Evolutionary conservation across 2,329 filamentous ascomycete genomes (phyloP).

Genomic region (Aspergillus texensis): DNA sequence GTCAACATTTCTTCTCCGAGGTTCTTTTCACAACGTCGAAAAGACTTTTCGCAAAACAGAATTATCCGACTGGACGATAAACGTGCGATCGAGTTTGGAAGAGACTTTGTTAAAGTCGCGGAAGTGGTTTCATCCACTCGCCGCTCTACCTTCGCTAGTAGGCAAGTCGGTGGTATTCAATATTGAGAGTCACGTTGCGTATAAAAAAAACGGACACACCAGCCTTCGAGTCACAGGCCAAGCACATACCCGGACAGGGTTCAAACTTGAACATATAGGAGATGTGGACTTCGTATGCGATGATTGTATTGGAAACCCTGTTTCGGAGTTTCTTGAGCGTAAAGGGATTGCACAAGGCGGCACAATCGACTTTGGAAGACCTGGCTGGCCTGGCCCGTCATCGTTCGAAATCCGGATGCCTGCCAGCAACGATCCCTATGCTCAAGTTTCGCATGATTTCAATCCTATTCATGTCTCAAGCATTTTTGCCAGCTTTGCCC

Average conservation of each 20-base stretch:
- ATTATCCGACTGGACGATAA: slow-evolving; percentile 11
- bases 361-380: slow-evolving; percentile 3
- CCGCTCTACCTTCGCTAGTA: slow-evolving; percentile 8
- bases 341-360: slow-evolving; percentile 8
- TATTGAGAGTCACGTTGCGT: slow-evolving; percentile 12
- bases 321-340: slow-evolving; percentile 21
- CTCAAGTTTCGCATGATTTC: slow-evolving; percentile 91
- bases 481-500: slow-evolving; percentile 92
- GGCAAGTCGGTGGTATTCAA: slow-evolving; percentile 15
- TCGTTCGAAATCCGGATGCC: slow-evolving; percentile 78
- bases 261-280: slow-evolving; percentile 4
- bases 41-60: slow-evolving; percentile 11
- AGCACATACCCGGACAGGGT: slow-evolving; percentile 4
- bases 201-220: background rate
- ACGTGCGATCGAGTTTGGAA: slow-evolving; percentile 11
- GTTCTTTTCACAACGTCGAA: background rate
- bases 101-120: slow-evolving; percentile 16
- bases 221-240: slow-evolving; percentile 15
- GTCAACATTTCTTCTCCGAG: slow-evolving; percentile 19
- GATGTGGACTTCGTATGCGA: slow-evolving; percentile 12
- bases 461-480: slow-evolving; percentile 97
- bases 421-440: slow-evolving; percentile 91
- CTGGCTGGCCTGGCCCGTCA: slow-evolving; percentile 15
- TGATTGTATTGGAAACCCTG: slow-evolving; percentile 19
- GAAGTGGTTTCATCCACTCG: slow-evolving; percentile 15